Conservation (phyloP, 164 flowering plant species). For the Dillenia suffruticosa region DNA sequence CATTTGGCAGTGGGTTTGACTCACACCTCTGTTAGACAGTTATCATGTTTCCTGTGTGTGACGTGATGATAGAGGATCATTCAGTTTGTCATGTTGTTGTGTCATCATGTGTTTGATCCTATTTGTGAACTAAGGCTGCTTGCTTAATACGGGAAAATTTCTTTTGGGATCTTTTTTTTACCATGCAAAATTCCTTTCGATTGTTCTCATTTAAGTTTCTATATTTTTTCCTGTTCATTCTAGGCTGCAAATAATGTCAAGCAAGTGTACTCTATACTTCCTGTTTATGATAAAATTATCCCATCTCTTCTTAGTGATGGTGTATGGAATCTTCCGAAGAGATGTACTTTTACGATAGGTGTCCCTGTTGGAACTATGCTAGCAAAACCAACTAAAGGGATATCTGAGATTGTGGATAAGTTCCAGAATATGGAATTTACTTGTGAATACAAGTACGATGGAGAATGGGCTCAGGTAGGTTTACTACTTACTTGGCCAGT, state of each 20-base stretch:
- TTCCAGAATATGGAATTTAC: constrained; percentile 87
- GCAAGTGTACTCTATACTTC: constrained; percentile 89
- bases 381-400: constrained; percentile 94
- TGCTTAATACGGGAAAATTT: too few relatives aligned
- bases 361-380: constrained; percentile 98
- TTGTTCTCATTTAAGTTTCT: not conserved
- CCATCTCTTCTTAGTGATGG: constrained; percentile 77
- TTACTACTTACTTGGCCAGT: too few relatives aligned
- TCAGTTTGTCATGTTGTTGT: too few relatives aligned
- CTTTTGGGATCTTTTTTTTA: too few relatives aligned
- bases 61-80: too few relatives aligned
- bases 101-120: too few relatives aligned
- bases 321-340: constrained; percentile 69
- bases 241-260: constrained; percentile 92
- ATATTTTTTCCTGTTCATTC: constrained; percentile 9
- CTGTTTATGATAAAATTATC: constrained; percentile 79
- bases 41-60: too few relatives aligned
- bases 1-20: too few relatives aligned
- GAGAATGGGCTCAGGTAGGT: constrained; percentile 97
- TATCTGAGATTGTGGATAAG: constrained; percentile 82
- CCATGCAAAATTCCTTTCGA: too few relatives aligned
- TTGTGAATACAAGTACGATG: constrained; percentile 99
- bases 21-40: too few relatives aligned
- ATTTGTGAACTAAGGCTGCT: too few relatives aligned
- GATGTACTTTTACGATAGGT: constrained; percentile 78